Conservation (phyloP, 257 asterid genomes). For the Eucommia ulmoides region DNA sequence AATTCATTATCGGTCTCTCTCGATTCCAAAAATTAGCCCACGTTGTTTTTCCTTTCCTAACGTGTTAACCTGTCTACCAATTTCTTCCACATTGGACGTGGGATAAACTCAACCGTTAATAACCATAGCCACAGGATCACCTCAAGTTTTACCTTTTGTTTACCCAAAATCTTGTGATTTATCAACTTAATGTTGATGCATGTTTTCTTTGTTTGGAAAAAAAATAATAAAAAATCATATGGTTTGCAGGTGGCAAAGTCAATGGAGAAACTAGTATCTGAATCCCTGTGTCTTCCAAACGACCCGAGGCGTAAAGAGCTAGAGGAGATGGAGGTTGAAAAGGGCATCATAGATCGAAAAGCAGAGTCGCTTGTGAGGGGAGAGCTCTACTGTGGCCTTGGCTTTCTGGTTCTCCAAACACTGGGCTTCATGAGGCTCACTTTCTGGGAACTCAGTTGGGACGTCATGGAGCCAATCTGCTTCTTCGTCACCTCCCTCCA, state of each 20-base stretch:
- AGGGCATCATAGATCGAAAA: slow-evolving; percentile 43
- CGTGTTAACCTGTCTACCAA: no score
- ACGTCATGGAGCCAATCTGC: slow-evolving; percentile 98
- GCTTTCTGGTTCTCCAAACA: slow-evolving; percentile 52
- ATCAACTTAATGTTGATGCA: no score
- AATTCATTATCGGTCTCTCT: no score
- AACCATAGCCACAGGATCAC: no score
- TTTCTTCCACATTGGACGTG: no score
- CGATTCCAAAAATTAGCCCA: no score
- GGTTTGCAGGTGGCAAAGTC: slow-evolving; percentile 59
- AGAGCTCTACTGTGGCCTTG: slow-evolving; percentile 69
- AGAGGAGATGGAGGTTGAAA: slow-evolving; percentile 33
- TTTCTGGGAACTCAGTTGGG: slow-evolving; percentile 91
- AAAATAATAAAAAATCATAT: no score
- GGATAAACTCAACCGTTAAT: no score
- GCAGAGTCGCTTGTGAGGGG: slow-evolving; percentile 50
- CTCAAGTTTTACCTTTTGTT: no score
- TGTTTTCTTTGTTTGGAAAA: no score
- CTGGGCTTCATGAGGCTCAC: slow-evolving; percentile 90
- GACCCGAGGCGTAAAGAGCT: slow-evolving; percentile 67
- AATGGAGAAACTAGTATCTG: slow-evolving; percentile 38
- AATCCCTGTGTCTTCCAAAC: slow-evolving; percentile 45
- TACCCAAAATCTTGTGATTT: no score
- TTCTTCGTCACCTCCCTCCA: slow-evolving; percentile 72
- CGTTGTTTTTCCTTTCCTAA: no score